Conservation (phyloP, 2,329 filamentous ascomycete genomes). For the Trichoderma hamatum region DNA sequence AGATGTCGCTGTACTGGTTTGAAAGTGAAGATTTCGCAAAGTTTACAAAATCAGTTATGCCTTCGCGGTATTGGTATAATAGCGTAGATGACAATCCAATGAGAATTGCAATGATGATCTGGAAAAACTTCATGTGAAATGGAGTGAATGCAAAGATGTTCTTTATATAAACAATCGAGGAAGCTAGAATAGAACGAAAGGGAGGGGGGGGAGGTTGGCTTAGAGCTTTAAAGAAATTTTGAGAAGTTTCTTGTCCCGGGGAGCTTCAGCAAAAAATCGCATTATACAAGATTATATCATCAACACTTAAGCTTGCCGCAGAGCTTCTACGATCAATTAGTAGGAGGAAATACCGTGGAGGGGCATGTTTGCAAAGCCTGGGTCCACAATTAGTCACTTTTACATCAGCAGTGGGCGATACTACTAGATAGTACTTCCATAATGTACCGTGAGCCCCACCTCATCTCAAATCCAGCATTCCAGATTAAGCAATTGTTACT, state of each 20-base stretch:
- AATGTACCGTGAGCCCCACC: background rate
- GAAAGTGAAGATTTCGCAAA: background rate
- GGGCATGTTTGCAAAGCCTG: background rate
- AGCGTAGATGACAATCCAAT: constrained; percentile 37
- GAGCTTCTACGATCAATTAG: background rate
- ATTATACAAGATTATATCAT: constrained; percentile 22
- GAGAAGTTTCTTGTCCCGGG: constrained; percentile 12
- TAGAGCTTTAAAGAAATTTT: background rate
- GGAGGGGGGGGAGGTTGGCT: background rate
- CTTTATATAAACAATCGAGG: constrained; percentile 5
- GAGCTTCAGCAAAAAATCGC: background rate
- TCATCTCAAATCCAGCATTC: background rate
- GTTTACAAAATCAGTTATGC: background rate
- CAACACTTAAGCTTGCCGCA: background rate
- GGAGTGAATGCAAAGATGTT: background rate
- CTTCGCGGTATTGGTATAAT: constrained; percentile 33
- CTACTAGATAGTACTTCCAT: too few species aligned
- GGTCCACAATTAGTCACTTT: constrained; percentile 35
- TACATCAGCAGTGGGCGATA: constrained; percentile 35
- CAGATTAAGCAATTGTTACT: constrained; percentile 7
- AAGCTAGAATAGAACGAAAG: background rate
- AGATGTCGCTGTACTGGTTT: background rate
- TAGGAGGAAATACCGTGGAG: background rate
- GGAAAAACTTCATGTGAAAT: constrained; percentile 38
- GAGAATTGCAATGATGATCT: constrained; percentile 37